Base-by-base conservation (phyloP, 768 basidiomycete genomes). In the Podaxis sp. region DNA sequence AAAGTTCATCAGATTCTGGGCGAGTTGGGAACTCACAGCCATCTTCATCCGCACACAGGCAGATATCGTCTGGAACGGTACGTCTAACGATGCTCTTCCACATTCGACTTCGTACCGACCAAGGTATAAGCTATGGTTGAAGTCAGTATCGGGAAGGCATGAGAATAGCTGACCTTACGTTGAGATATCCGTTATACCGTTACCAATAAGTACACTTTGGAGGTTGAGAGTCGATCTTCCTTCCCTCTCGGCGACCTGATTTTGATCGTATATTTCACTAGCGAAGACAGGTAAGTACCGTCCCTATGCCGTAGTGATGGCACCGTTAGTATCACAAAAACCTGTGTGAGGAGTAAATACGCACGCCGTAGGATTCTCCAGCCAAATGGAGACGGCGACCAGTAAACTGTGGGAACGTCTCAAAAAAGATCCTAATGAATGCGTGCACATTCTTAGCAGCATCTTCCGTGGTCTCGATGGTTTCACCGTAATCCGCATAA, bases 401-500 rank as follows among this genome's bases (percentile, higher is more conserved):
- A 52, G 83, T 69, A 72, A 90, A 92, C 65, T 90, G 82, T 13
- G 80, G 77, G 76, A 93, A 94, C 0, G 87, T 86, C 66, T 92
- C 87, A 66, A 92, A 90, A 74, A 93, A 92, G 60, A 94, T 88
- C 2, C 83, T 77, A 57, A 93, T 78, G 73, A 93, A 93, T 0
- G 90, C 87, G 55, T 88, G 80, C 40, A 93, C 77, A 67, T 93
- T 88, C 65, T 83, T 84, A 4, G 90, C 88, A 0, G 91, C 93
- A 24, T 86, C 86, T 73, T 93, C 91, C 0, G 91, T 91, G 0
- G 88, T 91, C 55, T 83, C 85, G 17, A 91, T 77, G 0, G 79
- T 84, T 74, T 90, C 84, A 2, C 86, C 87, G 63, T 80, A 83
- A 64, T 90, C 81, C 78, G 86, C 87, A 41, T 33, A 47, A n/a